These are phyloP conservation scores for Naganishia vaughanmartiniae DNA, from an alignment of 768 basidiomycete genomes.

Conservation along the genomic window DNA sequence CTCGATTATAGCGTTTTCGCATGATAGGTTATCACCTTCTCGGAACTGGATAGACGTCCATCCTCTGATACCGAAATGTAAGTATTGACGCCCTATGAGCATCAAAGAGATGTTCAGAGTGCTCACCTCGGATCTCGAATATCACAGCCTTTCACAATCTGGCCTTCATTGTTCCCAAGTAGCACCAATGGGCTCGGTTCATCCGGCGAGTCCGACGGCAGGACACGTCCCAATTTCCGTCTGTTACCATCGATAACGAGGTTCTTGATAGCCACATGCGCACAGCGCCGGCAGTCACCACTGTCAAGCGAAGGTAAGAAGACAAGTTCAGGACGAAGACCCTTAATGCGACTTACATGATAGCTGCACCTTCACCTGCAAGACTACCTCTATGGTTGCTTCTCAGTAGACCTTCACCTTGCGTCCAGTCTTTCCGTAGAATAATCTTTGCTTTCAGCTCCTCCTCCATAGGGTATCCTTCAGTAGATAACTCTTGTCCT, in stretches of 20 bases:
- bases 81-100: not conserved
- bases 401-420: constrained; percentile 27
- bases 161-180: constrained; percentile 50
- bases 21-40: constrained; percentile 51
- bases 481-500: constrained; percentile 53
- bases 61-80: constrained; percentile 34
- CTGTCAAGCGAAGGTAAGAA: not conserved
- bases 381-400: constrained; percentile 32
- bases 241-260: constrained; percentile 52
- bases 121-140: constrained; percentile 43
- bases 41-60: constrained; percentile 52
- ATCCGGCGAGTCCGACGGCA: constrained; percentile 15
- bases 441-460: constrained; percentile 37
- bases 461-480: constrained; percentile 53
- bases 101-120: too few species aligned
- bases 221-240: constrained; percentile 46
- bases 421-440: constrained; percentile 29
- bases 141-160: constrained; percentile 41
- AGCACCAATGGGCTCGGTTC: constrained; percentile 40
- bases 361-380: constrained; percentile 41
- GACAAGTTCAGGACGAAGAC: too few species aligned
- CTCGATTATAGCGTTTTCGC: constrained; percentile 47
- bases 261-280: constrained; percentile 43
- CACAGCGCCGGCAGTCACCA: constrained; percentile 53
- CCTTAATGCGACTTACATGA: not conserved